Base-by-base conservation (phyloP, 495 filamentous ascomycete genomes). In the Pseudomonodictys pantanalensis region DNA sequence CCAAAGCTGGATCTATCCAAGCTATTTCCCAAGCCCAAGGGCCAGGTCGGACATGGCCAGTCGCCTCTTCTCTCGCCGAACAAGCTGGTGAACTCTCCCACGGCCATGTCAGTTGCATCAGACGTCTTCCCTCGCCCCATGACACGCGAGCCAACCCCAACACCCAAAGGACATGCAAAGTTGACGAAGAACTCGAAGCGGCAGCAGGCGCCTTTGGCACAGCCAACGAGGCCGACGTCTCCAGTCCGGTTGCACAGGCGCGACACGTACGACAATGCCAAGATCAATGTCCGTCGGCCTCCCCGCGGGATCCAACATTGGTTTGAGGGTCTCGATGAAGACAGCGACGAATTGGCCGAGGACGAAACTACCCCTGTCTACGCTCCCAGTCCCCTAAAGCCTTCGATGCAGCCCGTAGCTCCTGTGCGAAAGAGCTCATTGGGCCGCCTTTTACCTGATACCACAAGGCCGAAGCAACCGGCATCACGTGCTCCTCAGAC, bases 281-380 rank as follows among this genome's bases (percentile, higher is more conserved):
- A 76, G 62, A 61, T 68, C 33, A 65, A 76, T 54, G 68, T 74
- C 17, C 62, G 68, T 10, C 57, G 71, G 15, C 73, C 73, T 32
- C 73, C 73, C 7, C 68, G 67, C 47, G 73, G 73, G 29, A 75
- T 76, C 8, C 66, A 73, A 56, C 68, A 76, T 56, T 76, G 73
- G 73, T 76, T 76, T 54, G 73, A 76, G n/a, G 73, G 63, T 7
- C 48, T 72, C 15, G 60, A 68, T 38, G 71, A 73, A 52, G 71
- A 68, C 20, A 68, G 68, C 18, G 68, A 72, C 26, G 73, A 74
- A 23, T 60, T 69, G 2, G 44, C 51, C 26, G 46, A 68, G n/a
- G 65, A 65, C 11, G 52, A 51, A 5, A 6, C 33, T 2, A 22
- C 45, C 17, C 12, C 33, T 12, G 46, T 58, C 17, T 30, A 44